Evolutionary conservation across 495 filamentous ascomycete species (phyloP).

Genomic region (Clohesyomyces aquaticus): DNA sequence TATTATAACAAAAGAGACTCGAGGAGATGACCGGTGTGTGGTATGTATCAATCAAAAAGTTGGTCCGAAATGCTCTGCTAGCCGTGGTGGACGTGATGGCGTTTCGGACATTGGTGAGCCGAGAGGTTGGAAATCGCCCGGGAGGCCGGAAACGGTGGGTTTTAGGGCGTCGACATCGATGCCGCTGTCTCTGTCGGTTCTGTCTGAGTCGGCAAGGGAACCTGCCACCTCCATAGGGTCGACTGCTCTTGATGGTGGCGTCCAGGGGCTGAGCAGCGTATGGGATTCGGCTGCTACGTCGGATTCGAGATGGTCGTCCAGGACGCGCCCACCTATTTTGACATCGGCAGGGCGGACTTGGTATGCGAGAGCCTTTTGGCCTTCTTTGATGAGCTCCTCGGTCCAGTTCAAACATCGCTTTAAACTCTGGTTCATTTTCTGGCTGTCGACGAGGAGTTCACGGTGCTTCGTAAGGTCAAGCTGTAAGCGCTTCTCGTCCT

Average conservation of each 20-base stretch:
- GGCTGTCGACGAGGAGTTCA: slow-evolving; percentile 80
- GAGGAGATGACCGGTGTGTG: not conserved
- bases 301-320: slow-evolving; percentile 64
- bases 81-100: slow-evolving; percentile 21
- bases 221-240: slow-evolving; percentile 9
- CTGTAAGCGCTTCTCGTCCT: slow-evolving; percentile 76
- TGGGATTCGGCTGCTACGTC: slow-evolving; percentile 36
- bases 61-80: slow-evolving; percentile 9
- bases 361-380: slow-evolving; percentile 82
- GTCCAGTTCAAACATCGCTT: slow-evolving; percentile 85
- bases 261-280: slow-evolving; percentile 38
- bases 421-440: slow-evolving; percentile 91
- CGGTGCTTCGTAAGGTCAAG: slow-evolving; percentile 88
- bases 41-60: slow-evolving; percentile 5
- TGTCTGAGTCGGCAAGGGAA: slow-evolving; percentile 23
- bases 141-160: slow-evolving; percentile 11
- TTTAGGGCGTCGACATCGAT: slow-evolving; percentile 36
- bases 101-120: slow-evolving; percentile 27
- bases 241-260: slow-evolving; percentile 9
- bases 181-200: slow-evolving; percentile 38
- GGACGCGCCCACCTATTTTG: slow-evolving; percentile 79
- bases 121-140: not conserved
- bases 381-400: slow-evolving; percentile 86
- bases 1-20: slow-evolving; percentile 25
- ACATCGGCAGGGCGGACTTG: slow-evolving; percentile 74